These are phyloP conservation scores for Hypocrella siamensis DNA, from an alignment of 2,329 filamentous ascomycete species.

Conservation along the genomic window DNA sequence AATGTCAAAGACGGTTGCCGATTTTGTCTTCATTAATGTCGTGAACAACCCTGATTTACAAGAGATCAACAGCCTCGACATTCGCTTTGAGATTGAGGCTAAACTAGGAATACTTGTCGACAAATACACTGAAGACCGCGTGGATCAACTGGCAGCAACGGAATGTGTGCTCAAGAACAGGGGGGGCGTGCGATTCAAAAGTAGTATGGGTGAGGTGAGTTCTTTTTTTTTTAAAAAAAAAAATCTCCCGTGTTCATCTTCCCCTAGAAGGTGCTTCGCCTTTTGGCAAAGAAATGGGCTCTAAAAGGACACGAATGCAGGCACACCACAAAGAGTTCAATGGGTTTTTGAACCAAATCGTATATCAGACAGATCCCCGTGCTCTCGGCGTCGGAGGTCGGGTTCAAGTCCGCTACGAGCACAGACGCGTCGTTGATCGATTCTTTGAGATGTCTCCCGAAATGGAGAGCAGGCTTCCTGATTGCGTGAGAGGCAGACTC, in stretches of 20 bases:
- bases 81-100: conserved; percentile 83
- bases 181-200: conserved; percentile 56
- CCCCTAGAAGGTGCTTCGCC: too few species aligned
- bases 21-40: conserved; percentile 63
- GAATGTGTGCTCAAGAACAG: conserved; percentile 54
- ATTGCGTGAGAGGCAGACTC: conserved; percentile 45
- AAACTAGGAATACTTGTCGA: conserved; percentile 77
- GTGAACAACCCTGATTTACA: conserved; percentile 50
- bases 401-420: conserved; percentile 60
- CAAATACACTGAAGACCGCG: conserved; percentile 52
- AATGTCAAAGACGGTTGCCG: conserved; percentile 58
- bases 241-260: too few species aligned
- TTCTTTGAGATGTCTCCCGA: conserved; percentile 61
- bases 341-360: conserved; percentile 60
- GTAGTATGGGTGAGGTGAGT: conserved; percentile 60
- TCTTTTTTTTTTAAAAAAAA: background rate
- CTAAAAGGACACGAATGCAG: too few species aligned
- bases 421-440: conserved; percentile 67
- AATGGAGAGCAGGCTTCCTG: conserved; percentile 44
- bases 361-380: conserved; percentile 40
- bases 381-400: conserved; percentile 30
- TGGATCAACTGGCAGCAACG: conserved; percentile 50
- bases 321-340: conserved; percentile 73
- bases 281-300: background rate
- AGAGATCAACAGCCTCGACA: conserved; percentile 45